Evolutionary conservation across 2,329 filamentous ascomycete species (phyloP).

Genomic region (Aspergillus felis): DNA sequence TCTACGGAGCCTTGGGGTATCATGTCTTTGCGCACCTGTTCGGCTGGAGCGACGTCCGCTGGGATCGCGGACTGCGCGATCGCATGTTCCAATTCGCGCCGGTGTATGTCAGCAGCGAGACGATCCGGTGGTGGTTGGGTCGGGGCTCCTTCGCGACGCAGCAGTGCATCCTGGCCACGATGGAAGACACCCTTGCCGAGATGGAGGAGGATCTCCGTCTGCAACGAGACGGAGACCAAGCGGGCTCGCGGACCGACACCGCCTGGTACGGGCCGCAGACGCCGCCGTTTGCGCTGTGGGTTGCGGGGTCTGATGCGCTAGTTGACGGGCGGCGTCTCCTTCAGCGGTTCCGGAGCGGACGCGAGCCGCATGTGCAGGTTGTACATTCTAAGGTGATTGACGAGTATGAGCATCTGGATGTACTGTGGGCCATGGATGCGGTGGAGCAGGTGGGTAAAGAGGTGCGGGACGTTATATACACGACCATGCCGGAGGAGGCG

Average conservation of each 20-base stretch:
- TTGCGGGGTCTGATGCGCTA: conserved; percentile 75
- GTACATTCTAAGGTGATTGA: conserved; percentile 80
- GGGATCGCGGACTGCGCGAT: conserved; percentile 74
- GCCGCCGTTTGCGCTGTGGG: conserved; percentile 85
- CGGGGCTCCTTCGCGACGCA: conserved; percentile 79
- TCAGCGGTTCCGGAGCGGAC: conserved; percentile 66
- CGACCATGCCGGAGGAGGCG: conserved; percentile 58
- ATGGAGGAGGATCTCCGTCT: conserved; percentile 34
- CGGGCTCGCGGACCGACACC: conserved; percentile 34
- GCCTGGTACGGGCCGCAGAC: conserved; percentile 80
- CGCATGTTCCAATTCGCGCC: conserved; percentile 91
- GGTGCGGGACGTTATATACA: conserved; percentile 78
- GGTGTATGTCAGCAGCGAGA: conserved; percentile 83
- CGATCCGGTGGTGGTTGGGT: conserved; percentile 95
- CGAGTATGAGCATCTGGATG: conserved; percentile 89
- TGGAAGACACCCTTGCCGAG: conserved; percentile 65
- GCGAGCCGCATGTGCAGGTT: conserved; percentile 75
- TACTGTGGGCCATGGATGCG: conserved; percentile 90
- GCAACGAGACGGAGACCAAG: conserved; percentile 12
- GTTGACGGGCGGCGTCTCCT: conserved; percentile 77
- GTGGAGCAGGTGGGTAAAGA: conserved; percentile 79
- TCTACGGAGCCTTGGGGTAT: conserved; percentile 83
- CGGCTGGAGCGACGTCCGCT: conserved; percentile 76
- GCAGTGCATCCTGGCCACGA: conserved; percentile 80
- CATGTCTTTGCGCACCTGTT: conserved; percentile 87